These are phyloP conservation scores for Sungouiella thailandica DNA, from an alignment of 805 yeast genomes.

Conservation along the genomic window DNA sequence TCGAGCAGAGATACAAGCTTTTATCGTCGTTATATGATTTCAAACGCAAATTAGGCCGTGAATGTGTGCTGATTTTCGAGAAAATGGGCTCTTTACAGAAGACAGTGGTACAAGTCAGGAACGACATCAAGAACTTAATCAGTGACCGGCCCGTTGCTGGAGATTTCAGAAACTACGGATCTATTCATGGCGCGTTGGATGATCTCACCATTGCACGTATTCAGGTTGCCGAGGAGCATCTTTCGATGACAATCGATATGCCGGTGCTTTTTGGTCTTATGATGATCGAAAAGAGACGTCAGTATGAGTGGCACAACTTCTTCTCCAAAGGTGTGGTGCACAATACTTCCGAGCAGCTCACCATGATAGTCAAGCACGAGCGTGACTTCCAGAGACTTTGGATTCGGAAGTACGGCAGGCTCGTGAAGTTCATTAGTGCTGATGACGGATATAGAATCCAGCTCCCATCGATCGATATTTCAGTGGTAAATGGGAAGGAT, in stretches of 20 bases:
- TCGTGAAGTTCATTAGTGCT: conserved; percentile 21
- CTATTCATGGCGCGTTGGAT: no score
- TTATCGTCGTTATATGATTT: conserved; percentile 31
- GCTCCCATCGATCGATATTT: conserved; percentile 20
- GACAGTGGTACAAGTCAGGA: conserved; percentile 30
- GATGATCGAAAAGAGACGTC: conserved; percentile 55
- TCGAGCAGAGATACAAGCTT: conserved; percentile 7
- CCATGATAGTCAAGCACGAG: conserved; percentile 55
- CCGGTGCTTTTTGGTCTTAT: conserved; percentile 72
- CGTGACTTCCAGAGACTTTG: conserved; percentile 51
- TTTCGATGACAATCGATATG: conserved; percentile 51
- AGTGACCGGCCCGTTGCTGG: conserved; percentile 1
- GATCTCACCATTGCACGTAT: not conserved
- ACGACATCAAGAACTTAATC: conserved; percentile 23
- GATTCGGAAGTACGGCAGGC: conserved; percentile 55
- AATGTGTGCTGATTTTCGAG: conserved; percentile 23
- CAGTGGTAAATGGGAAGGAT: conserved; percentile 9
- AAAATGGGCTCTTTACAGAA: conserved; percentile 33
- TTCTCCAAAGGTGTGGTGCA: conserved; percentile 34
- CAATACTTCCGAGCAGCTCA: conserved; percentile 53
- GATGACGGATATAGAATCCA: conserved; percentile 9
- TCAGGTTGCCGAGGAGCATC: conserved; percentile 26
- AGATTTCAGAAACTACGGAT: not conserved
- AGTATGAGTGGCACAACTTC: conserved; percentile 52
- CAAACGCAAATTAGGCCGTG: conserved; percentile 18